Evolutionary conservation across 352 stramenopile species (phyloP), one percentile per base, ranked within the genome.

Genomic region (Pythium aphanidermatum): DNA sequence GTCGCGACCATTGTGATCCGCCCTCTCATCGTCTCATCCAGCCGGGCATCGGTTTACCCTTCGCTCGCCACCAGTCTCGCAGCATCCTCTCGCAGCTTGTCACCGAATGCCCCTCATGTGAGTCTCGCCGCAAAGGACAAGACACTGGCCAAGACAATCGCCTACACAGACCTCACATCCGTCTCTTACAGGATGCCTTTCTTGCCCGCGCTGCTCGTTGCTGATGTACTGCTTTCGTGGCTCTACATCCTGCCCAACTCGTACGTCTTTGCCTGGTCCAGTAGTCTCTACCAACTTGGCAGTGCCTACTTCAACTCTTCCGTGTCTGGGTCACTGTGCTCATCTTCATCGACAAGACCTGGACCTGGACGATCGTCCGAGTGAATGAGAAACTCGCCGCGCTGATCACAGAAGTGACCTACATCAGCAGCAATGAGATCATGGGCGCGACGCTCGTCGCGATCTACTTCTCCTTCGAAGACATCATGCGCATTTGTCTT

Each of bases 201-300:
- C 26, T 14, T 63, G 25, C 25, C 42, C 13, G 17, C 24, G 29
- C 55, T 63, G 19, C 16, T 59, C 14, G 26, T 51, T 9, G 30
- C 51, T 38, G 49, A 63, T 35, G 35, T 43, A 21, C 16, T 63
- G 16, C 20, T 58, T 19, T 35, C 55, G n/a, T 63, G 55, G 48
- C 6, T 63, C 13, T 63, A 63, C 27, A 45, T 63, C 8, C 28
- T 63, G 6, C 49, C 55, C 14, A 63, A 63, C 45, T 54, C 55
- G 17, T 51, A 47, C 6, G 44, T 59, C 28, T 59, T 63, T 30
- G 55, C 55, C 2, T 63, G 55, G 55, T 35, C 42, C 20, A 54
- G 33, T 10, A 63, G 21, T 29, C 12, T 41, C 7, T 63, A 23
- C 40, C 48, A 54, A 34, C 36, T 63, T 23, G 38, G 20, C n/a